Conservation (phyloP, 192 early-diverging fungal species). For the Martensiomyces pterosporus region DNA sequence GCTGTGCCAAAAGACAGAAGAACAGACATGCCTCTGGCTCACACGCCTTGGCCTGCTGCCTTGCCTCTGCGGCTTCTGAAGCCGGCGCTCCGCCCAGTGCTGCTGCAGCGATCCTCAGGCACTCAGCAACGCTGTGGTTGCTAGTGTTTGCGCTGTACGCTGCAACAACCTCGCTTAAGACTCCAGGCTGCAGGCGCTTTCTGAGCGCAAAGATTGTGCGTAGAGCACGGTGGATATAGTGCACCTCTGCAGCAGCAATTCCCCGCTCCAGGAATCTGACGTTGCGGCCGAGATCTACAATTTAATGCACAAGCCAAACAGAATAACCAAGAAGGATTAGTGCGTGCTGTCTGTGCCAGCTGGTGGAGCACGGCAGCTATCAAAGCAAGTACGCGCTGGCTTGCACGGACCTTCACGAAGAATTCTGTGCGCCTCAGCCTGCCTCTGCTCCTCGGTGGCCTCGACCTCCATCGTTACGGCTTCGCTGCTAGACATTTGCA, state of each 20-base stretch:
- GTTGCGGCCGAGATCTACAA: slow-evolving; percentile 84
- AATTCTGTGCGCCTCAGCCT: slow-evolving; percentile 40
- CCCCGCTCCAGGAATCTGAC: slow-evolving; percentile 77
- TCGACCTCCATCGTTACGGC: slow-evolving; percentile 42
- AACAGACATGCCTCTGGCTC: slow-evolving; percentile 84
- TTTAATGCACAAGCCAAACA: no score
- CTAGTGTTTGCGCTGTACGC: slow-evolving; percentile 35
- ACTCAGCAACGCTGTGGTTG: slow-evolving; percentile 17
- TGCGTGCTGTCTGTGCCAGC: not conserved
- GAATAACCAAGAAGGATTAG: not conserved
- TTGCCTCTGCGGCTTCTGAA: slow-evolving; percentile 1
- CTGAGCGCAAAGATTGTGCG: slow-evolving; percentile 77
- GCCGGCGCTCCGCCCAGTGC: no score
- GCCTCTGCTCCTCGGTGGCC: slow-evolving; percentile 36
- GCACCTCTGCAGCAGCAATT: slow-evolving; percentile 77
- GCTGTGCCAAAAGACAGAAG: slow-evolving; percentile 73
- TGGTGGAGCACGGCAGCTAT: no score
- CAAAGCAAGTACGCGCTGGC: no score
- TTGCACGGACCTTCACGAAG: no score
- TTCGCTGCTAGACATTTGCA: slow-evolving; percentile 25
- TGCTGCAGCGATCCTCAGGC: slow-evolving; percentile 15
- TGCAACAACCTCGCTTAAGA: slow-evolving; percentile 59
- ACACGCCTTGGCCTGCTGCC: slow-evolving; percentile 23
- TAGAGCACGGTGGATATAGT: slow-evolving; percentile 85
- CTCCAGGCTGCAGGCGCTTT: slow-evolving; percentile 64